Evolutionary conservation across 495 filamentous ascomycete species (phyloP).

Genomic region (Parathielavia hyrcaniae): DNA sequence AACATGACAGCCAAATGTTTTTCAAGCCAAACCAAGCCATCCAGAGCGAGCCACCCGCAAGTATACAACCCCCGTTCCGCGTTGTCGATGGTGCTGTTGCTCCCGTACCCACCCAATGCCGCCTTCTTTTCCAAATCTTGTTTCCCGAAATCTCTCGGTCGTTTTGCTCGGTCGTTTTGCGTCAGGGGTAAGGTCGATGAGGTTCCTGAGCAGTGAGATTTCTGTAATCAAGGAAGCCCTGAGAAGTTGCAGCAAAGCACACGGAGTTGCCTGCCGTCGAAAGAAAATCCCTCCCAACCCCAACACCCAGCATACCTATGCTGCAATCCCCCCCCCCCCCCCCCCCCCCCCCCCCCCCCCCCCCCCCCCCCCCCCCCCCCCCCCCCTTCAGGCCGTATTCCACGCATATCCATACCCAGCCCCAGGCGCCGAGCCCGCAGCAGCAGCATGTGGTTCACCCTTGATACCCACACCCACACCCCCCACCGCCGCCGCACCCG

Average conservation of each 20-base stretch:
- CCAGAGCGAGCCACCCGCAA: neutral
- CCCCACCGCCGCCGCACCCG: conserved; percentile 12
- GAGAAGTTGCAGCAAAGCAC: too few relatives aligned
- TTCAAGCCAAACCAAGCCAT: neutral
- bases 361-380: too few relatives aligned
- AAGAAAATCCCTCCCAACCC: too few relatives aligned
- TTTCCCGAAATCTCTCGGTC: neutral
- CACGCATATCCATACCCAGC: conserved; percentile 23
- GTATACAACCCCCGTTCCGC: neutral
- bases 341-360: too few relatives aligned
- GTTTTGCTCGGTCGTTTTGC: too few relatives aligned
- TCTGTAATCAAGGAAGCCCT: too few relatives aligned
- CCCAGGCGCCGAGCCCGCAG: conserved; percentile 2
- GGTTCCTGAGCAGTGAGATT: too few relatives aligned
- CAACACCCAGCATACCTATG: too few relatives aligned
- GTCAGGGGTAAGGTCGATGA: too few relatives aligned
- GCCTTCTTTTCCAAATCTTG: neutral
- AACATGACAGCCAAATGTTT: neutral
- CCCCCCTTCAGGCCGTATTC: conserved; percentile 25
- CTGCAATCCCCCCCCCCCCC: too few relatives aligned
- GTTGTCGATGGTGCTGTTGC: neutral
- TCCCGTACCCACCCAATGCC: neutral
- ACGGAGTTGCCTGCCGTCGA: too few relatives aligned
- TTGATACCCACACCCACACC: conserved; percentile 21
- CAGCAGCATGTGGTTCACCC: conserved; percentile 6